Percentiles rank a stretch among this genome's conserved stretches.
phyloP scores from a whole-genome alignment of 2,329 filamentous ascomycete species.

The Elsinoe arachidis region DNA sequence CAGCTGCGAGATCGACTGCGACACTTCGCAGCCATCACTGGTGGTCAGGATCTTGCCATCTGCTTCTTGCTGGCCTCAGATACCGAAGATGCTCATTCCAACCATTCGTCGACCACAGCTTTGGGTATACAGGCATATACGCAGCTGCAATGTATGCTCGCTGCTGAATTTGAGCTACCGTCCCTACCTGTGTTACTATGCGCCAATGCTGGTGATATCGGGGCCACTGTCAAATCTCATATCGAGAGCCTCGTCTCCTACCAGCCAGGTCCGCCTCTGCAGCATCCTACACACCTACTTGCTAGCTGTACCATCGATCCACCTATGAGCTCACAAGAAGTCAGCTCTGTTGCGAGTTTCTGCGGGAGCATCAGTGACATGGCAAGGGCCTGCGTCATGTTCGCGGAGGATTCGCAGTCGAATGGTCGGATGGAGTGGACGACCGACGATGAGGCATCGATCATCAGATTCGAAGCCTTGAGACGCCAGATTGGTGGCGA shows the following conservation, averaged over 20 bases:
- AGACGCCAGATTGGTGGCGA: background rate
- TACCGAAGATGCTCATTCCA: background rate
- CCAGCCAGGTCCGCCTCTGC: background rate
- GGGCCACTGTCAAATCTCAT: background rate
- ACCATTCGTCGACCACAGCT: background rate
- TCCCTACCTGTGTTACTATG: slow-evolving; percentile 16
- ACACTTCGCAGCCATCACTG: slow-evolving; percentile 24
- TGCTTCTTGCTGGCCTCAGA: slow-evolving; percentile 23
- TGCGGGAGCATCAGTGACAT: background rate
- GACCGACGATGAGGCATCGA: background rate
- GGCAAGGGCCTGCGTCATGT: background rate
- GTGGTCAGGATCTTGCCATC: slow-evolving; percentile 23
- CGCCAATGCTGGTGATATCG: slow-evolving; percentile 11
- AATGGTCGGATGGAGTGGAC: background rate
- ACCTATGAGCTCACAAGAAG: background rate
- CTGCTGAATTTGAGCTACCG: slow-evolving; percentile 6
- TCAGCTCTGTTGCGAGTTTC: background rate
- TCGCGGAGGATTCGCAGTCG: background rate
- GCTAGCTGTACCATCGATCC: background rate
- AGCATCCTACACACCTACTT: background rate
- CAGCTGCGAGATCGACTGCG: slow-evolving; percentile 23
- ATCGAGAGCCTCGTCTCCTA: background rate
- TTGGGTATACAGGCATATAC: background rate
- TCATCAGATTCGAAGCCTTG: background rate
- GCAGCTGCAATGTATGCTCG: background rate